Evolutionary conservation across 164 flowering plant genomes (phyloP).

Genomic region (Warburgia ugandensis): DNA sequence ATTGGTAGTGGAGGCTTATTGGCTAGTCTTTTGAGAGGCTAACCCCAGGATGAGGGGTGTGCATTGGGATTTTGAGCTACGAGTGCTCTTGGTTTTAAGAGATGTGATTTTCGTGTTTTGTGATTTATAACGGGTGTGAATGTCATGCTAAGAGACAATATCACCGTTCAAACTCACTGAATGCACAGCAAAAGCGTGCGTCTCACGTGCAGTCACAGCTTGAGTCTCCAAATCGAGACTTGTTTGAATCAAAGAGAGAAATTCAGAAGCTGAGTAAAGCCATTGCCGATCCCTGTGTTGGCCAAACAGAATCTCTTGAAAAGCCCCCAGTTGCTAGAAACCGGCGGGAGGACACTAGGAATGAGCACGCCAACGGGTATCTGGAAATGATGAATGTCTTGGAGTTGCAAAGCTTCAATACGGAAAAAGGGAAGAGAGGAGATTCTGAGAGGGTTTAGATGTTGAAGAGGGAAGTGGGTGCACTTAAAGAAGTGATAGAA

Average conservation of each 20-base stretch:
- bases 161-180: no score
- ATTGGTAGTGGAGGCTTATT: no score
- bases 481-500: constrained; percentile 74
- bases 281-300: constrained; percentile 79
- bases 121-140: no score
- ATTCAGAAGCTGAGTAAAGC: constrained; percentile 83
- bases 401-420: constrained; percentile 12
- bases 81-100: no score
- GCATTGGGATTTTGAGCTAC: no score
- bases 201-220: constrained; percentile 80
- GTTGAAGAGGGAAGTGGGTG: constrained; percentile 71
- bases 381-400: constrained; percentile 26
- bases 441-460: constrained; percentile 53
- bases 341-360: constrained; percentile 40
- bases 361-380: constrained; percentile 62
- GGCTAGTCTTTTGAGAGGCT: no score
- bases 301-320: constrained; percentile 26
- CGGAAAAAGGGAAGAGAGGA: constrained; percentile 41
- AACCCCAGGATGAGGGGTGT: no score
- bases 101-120: no score
- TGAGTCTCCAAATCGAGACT: constrained; percentile 60
- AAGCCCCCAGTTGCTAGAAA: constrained; percentile 22
- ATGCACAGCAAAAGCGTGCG: no score
- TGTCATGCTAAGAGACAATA: no score
- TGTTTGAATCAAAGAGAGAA: constrained; percentile 81